Evolutionary conservation across 768 basidiomycete species (phyloP).

Genomic region (Leucocoprinus birnbaumii): DNA sequence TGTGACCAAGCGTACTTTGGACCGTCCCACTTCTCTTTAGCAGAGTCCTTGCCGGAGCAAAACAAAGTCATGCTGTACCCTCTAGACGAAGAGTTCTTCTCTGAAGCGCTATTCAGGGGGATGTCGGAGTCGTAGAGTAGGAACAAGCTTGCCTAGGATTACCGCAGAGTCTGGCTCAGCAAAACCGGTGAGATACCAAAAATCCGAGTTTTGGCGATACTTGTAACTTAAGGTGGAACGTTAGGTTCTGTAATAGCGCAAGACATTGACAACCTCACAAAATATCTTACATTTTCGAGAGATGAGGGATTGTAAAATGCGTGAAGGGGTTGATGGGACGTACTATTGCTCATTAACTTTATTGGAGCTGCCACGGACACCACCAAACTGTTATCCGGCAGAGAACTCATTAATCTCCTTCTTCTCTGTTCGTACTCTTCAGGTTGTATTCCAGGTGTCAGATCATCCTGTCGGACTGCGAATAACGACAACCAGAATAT

Average conservation of each 20-base stretch:
- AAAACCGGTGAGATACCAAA: constrained; percentile 96
- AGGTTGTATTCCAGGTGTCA: constrained; percentile 79
- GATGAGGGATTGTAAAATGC: constrained; percentile 11
- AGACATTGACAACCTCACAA: constrained; percentile 80
- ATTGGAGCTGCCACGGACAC: constrained; percentile 76
- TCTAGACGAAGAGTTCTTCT: constrained; percentile 64
- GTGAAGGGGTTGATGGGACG: constrained; percentile 25
- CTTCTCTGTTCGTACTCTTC: constrained; percentile 78
- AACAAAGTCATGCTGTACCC: constrained; percentile 91
- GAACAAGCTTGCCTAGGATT: constrained; percentile 59
- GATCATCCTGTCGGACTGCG: constrained; percentile 59
- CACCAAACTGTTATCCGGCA: constrained; percentile 74
- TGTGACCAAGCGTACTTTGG: constrained; percentile 42
- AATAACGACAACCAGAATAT: background rate
- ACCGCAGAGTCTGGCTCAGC: constrained; percentile 91
- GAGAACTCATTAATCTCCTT: constrained; percentile 61
- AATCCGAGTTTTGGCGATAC: constrained; percentile 88
- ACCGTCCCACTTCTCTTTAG: constrained; percentile 92
- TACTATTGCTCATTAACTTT: constrained; percentile 84
- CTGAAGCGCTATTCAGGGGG: constrained; percentile 30
- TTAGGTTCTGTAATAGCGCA: background rate
- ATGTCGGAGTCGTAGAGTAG: background rate
- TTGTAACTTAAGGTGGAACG: constrained; percentile 84
- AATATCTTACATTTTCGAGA: constrained; percentile 45
- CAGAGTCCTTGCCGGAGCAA: constrained; percentile 66